phyloP scores from a whole-genome alignment of 2,329 filamentous ascomycete genomes.

The Trichothecium sympodiale region DNA sequence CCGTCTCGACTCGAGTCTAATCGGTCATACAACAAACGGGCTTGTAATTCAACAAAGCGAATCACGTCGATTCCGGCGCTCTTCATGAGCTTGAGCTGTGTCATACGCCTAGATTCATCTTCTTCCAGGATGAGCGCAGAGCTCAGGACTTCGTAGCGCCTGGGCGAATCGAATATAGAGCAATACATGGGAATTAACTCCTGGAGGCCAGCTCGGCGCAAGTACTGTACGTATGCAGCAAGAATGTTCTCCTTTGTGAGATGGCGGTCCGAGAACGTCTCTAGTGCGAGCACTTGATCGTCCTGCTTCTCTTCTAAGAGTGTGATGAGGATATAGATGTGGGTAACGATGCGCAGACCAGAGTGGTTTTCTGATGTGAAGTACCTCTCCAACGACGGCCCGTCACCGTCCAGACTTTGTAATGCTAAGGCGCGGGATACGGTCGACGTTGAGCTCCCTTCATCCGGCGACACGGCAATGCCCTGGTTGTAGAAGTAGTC shows the following conservation, averaged over 20 bases:
- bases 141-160: constrained; percentile 61
- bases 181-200: constrained; percentile 83
- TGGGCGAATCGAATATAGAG: constrained; percentile 56
- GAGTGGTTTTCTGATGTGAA: constrained; percentile 48
- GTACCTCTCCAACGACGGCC: constrained; percentile 27
- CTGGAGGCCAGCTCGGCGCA: constrained; percentile 61
- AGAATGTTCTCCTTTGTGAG: constrained; percentile 63
- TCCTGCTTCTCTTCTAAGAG: constrained; percentile 48
- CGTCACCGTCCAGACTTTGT: background rate
- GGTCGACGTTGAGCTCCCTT: background rate
- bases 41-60: constrained; percentile 62
- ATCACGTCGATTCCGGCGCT: constrained; percentile 62
- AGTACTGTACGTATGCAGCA: constrained; percentile 68
- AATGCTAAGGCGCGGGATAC: too few species aligned
- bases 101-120: constrained; percentile 51
- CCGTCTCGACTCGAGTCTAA: constrained; percentile 20
- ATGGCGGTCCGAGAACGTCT: constrained; percentile 12
- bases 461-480: constrained; percentile 22
- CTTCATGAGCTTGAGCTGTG: constrained; percentile 63
- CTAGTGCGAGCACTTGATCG: constrained; percentile 1
- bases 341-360: constrained; percentile 56
- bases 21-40: constrained; percentile 38
- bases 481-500: constrained; percentile 50
- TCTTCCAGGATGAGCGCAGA: constrained; percentile 66
- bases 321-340: constrained; percentile 54